Base-by-base conservation (phyloP, 306 rosid species). In the Luffa acutangula region DNA sequence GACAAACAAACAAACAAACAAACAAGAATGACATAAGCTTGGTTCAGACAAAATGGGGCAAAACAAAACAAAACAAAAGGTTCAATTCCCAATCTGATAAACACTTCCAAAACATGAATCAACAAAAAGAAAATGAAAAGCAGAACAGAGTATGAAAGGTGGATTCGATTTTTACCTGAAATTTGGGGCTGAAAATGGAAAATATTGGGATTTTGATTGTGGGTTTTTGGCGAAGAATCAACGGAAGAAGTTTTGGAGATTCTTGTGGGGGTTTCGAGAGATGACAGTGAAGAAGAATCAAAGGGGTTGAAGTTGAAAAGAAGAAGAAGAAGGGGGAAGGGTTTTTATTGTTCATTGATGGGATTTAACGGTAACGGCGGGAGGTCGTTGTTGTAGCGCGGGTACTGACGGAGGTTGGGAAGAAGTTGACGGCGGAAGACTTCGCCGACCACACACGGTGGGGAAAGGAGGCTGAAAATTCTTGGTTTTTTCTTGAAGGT, bases 391-490 rank as follows among this genome's bases (percentile, higher is more conserved):
- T 18, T 52, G 78, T 75, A 34, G 49, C 49, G 78, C 46, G 63
- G 78, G 45, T 5, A 2, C 1, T 75, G 64, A 75, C 64, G 78
- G 78, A 15, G 49, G 3, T 75, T 11, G 11, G 64, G 13, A 20
- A 53, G 43, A 53, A 75, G 49, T 52, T 75, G 64, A 75, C 78
- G 64, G 33, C 64, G 60, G 18, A 75, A 52, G 33, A 36, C 49
- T 51, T 15, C 78, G 18, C 78, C 64, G 64, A 75, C 78, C 78
- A 75, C 64, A 75, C 49, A 75, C 49, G 64, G 63, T 75, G 48
- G n/a, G 17, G 53, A 21, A 25, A 25, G 1, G 77, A 6, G 31
- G 6, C 57, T 48, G 64, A 52, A 75, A 17, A 53, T 53, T 75
- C 46, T 34, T 36, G 17, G 64, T 17, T 75, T 52, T 53, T 75